phyloP scores from a whole-genome alignment of 371 early-diverging fungal species.

The Lichtheimia hyalospora region DNA sequence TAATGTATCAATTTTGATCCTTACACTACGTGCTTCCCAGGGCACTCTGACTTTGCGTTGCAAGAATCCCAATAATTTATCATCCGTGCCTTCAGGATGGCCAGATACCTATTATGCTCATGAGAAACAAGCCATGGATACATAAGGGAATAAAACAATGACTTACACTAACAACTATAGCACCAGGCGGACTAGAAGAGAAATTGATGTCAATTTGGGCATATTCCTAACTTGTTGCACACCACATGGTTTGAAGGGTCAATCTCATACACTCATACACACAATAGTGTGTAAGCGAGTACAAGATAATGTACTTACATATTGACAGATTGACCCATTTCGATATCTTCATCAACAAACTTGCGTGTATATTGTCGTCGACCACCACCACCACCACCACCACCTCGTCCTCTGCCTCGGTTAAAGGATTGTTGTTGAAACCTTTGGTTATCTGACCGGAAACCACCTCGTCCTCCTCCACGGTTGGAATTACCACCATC shows the following conservation, averaged over 20 bases:
- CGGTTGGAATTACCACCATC: background rate
- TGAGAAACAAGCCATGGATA: background rate
- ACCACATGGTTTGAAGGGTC: background rate
- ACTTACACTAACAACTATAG: constrained; percentile 11
- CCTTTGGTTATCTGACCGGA: constrained; percentile 1
- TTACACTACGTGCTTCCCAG: constrained; percentile 42
- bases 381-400: constrained; percentile 17
- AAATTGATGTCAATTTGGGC: background rate
- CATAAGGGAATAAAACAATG: background rate
- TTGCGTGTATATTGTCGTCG: constrained; percentile 26
- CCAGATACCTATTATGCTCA: constrained; percentile 27
- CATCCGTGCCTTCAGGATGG: constrained; percentile 32
- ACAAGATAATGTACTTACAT: constrained; percentile 2
- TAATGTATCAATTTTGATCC: background rate
- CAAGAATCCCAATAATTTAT: constrained; percentile 34
- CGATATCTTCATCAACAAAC: constrained; percentile 41
- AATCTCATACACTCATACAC: background rate
- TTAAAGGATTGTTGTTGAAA: constrained; percentile 1
- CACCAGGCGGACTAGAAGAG: constrained; percentile 8
- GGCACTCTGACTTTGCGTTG: constrained; percentile 32
- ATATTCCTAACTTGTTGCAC: background rate
- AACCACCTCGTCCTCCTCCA: constrained; percentile 3
- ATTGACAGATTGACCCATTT: constrained; percentile 27
- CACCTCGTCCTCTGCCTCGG: constrained; percentile 12
- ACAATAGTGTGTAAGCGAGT: no score